Percentiles rank a stretch among this genome's conserved stretches.
Evolutionary conservation across 2,329 filamentous ascomycete species (phyloP).

Genomic region (Ophiostoma sp.): DNA sequence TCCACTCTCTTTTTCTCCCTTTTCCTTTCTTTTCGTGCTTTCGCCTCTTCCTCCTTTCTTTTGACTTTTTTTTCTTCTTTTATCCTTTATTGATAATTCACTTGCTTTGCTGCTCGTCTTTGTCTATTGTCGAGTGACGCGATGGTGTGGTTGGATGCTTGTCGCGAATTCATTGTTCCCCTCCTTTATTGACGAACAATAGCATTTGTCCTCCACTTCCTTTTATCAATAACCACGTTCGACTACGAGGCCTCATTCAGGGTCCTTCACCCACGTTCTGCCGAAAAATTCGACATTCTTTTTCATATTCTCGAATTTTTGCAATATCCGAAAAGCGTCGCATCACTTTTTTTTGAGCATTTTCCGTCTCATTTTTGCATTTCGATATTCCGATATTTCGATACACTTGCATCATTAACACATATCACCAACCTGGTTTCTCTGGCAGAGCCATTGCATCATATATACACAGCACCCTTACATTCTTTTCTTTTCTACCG

Average conservation of each 20-base stretch:
- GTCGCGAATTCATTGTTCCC: slow-evolving; percentile 16
- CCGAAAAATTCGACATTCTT: neutral
- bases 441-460: slow-evolving; percentile 17
- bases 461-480: neutral
- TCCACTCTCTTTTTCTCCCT: neutral
- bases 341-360: neutral
- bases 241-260: neutral
- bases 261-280: neutral
- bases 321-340: neutral
- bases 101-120: slow-evolving; percentile 8
- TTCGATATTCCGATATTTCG: neutral
- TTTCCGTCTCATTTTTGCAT: neutral
- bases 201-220: neutral
- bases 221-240: slow-evolving; percentile 16
- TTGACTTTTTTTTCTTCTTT: slow-evolving; percentile 22
- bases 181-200: slow-evolving; percentile 20
- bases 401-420: slow-evolving; percentile 2
- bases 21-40: neutral
- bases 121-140: slow-evolving; percentile 21
- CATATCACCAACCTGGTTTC: neutral
- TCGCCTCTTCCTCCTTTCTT: neutral
- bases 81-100: neutral
- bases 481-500: neutral
- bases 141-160: slow-evolving; percentile 14
- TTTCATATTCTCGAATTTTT: neutral